Evolutionary conservation across 2,329 filamentous ascomycete species (phyloP), one percentile per base, ranked within the genome.

Genomic region (Colletotrichum higginsianum): DNA sequence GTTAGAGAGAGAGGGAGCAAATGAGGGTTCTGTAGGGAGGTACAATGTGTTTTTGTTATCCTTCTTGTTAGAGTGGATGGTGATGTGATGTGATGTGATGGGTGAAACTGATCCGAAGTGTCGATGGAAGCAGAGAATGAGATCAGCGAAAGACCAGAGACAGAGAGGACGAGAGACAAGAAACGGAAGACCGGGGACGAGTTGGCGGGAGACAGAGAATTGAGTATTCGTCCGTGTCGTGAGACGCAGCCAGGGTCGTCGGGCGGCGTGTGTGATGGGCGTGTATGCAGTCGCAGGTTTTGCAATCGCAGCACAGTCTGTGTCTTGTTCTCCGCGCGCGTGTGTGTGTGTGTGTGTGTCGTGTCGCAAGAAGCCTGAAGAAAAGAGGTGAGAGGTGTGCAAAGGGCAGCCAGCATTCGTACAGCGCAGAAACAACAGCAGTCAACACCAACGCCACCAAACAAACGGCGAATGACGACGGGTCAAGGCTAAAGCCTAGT

Each of bases 401-500:
- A 56, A 44, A 46, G 52, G 62, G 53, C 40, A 58, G 30, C 30
- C 30, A 30, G 30, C 30, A 30, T 30, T 21, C 16, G 35, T 15
- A 30, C 15, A 26, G 26, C 47, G 58, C 58, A 52, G 30, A 30
- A 30, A 23, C 44, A 44, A 44, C 44, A 57, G 53, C 21, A 30
- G n/a, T 46, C 21, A 57, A 40, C 60, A 35, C 50, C 23, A 35
- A 30, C 30, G 30, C 8, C 30, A 9, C 30, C 30, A 30, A 30
- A 16, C 5, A 30, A 52, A 40, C 16, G 52, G 52, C 52, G 68
- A 58, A 49, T 57, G 64, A 53, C 44, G 64, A 71, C 38, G 38
- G 64, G 50, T 42, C 11, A 40, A 67, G 44, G 42, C 44, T 58
- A 69, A 57, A 47, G 65, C 46, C 57, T 30, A 47, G 65, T 47